A percentile compares a stretch with the other conserved stretches of the same genome.
phyloP scores from a whole-genome alignment of 164 flowering plant genomes.

The Umbellularia californica region DNA sequence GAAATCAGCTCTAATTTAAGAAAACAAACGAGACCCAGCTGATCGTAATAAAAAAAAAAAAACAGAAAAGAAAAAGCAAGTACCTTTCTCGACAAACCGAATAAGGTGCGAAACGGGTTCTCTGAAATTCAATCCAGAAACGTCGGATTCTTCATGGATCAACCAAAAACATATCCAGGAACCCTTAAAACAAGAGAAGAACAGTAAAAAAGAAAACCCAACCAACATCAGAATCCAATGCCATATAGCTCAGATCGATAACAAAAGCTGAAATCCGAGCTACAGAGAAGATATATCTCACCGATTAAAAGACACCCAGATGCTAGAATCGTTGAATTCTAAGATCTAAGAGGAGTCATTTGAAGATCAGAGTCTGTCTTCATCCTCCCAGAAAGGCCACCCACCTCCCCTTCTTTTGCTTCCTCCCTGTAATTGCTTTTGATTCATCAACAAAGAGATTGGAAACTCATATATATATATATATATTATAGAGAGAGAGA shows the following conservation, averaged over 20 bases:
- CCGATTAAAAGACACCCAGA: slow-evolving; percentile 25
- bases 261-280: slow-evolving; percentile 5
- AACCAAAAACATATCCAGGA: slow-evolving; percentile 10
- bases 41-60: background rate
- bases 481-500: background rate
- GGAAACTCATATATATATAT: no score
- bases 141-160: slow-evolving; percentile 32
- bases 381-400: slow-evolving; percentile 28
- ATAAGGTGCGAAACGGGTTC: slow-evolving; percentile 19
- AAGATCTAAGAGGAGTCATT: slow-evolving; percentile 67
- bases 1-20: slow-evolving; percentile 1
- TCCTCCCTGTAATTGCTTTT: slow-evolving; percentile 25
- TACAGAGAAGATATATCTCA: slow-evolving; percentile 2
- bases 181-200: slow-evolving; percentile 16
- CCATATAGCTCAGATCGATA: slow-evolving; percentile 8
- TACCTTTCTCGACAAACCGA: background rate
- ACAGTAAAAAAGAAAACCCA: slow-evolving; percentile 1
- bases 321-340: slow-evolving; percentile 18
- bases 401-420: slow-evolving; percentile 25
- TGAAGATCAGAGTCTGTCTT: slow-evolving; percentile 46
- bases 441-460: background rate
- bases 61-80: no score
- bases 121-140: slow-evolving; percentile 39
- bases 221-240: slow-evolving; percentile 2
- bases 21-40: slow-evolving; percentile 11